These are phyloP conservation scores for Rhodotorula sp. DNA, from an alignment of 1,284 basidiomycete species.

Conservation along the genomic window DNA sequence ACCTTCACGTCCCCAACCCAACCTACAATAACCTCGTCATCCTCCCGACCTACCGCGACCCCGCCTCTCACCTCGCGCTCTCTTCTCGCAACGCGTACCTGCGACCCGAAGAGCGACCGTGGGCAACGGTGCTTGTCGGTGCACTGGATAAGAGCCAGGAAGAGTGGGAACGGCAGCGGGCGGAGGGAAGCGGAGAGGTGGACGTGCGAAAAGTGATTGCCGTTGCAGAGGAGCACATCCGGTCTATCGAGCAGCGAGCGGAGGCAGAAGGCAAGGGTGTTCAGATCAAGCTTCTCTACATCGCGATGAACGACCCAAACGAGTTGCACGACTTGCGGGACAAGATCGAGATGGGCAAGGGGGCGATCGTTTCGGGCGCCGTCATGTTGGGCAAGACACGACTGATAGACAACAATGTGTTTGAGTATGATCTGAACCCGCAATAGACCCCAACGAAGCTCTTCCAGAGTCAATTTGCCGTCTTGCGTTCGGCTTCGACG, in stretches of 20 bases:
- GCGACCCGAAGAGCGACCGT: conserved; percentile 60
- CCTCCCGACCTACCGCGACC: conserved; percentile 68
- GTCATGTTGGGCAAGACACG: conserved; percentile 61
- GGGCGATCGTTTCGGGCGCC: conserved; percentile 82
- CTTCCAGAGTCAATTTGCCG: background rate
- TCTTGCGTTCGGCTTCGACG: too few species aligned
- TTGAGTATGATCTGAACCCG: conserved; percentile 53
- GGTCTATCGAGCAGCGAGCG: conserved; percentile 1
- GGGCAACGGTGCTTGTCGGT: conserved; percentile 69
- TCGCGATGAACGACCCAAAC: conserved; percentile 80
- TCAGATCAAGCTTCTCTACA: conserved; percentile 71
- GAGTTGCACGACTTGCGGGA: conserved; percentile 62
- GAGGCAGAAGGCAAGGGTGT: conserved; percentile 52
- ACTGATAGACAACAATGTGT: conserved; percentile 86
- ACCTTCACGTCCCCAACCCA: conserved; percentile 75
- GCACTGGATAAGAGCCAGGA: conserved; percentile 63
- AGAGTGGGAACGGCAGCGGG: conserved; percentile 57
- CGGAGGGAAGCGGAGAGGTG: conserved; percentile 34
- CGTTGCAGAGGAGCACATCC: conserved; percentile 9
- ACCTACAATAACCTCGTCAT: conserved; percentile 68
- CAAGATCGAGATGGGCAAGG: conserved; percentile 48
- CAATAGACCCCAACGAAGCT: too few species aligned
- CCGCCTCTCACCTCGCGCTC: conserved; percentile 69
- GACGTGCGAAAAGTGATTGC: conserved; percentile 15
- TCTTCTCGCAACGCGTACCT: conserved; percentile 91